These are phyloP conservation scores for Scleromitrula shiraiana DNA, from an alignment of 2,329 filamentous ascomycete species.

Conservation along the genomic window DNA sequence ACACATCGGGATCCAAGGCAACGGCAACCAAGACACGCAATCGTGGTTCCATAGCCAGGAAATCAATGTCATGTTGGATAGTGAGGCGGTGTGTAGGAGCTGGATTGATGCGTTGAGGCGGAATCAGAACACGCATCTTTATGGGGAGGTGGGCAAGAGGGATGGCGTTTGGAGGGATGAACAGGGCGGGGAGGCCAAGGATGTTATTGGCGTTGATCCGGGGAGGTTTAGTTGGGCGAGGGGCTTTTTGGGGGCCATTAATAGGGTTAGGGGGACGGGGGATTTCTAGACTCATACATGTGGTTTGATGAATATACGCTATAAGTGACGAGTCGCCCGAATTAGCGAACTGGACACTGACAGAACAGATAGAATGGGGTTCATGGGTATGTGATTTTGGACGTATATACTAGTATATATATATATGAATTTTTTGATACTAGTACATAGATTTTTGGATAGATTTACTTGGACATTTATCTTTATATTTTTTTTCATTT, in stretches of 20 bases:
- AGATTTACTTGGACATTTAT: no score
- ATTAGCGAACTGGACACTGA: no score
- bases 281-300: no score
- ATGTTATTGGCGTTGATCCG: conserved; percentile 44
- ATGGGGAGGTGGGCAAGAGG: conserved; percentile 42
- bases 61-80: conserved; percentile 69
- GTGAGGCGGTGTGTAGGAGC: conserved; percentile 46
- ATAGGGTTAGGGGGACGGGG: conserved; percentile 48
- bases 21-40: conserved; percentile 75
- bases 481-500: no score
- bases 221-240: conserved; percentile 51
- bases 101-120: conserved; percentile 55
- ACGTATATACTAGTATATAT: no score
- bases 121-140: conserved; percentile 59
- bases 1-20: conserved; percentile 61
- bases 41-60: conserved; percentile 74
- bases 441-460: no score
- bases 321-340: no score
- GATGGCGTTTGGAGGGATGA: conserved; percentile 58
- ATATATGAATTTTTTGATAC: no score
- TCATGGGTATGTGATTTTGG: no score
- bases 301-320: no score
- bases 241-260: conserved; percentile 48
- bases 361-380: no score
- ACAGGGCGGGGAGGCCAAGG: conserved; percentile 39